Evolutionary conservation across 352 stramenopile genomes (phyloP).

Genomic region (Phytophthora melonis): DNA sequence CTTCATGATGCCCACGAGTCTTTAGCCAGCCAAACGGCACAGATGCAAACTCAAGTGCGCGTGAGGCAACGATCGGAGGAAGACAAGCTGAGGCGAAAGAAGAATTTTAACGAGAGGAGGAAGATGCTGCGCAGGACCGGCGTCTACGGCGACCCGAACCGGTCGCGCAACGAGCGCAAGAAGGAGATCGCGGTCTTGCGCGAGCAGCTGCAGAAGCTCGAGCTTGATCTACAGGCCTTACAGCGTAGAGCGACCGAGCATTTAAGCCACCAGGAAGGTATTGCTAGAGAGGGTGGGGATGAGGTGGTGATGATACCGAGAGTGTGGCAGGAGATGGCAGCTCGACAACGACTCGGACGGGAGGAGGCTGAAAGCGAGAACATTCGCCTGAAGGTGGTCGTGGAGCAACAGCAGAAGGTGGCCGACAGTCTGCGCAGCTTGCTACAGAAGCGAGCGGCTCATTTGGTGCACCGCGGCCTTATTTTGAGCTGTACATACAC

Average conservation of each 20-base stretch:
- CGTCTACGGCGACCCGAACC: constrained; percentile 7
- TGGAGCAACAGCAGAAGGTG: constrained; percentile 1
- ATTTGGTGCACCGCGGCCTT: neutral
- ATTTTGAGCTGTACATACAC: neutral
- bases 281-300: neutral
- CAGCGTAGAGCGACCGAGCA: neutral
- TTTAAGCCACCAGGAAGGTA: neutral
- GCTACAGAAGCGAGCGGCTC: constrained; percentile 3
- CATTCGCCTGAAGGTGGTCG: neutral
- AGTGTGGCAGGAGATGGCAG: constrained; percentile 4
- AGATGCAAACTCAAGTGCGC: neutral
- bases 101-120: neutral
- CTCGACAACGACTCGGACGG: neutral
- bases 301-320: neutral
- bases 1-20: neutral
- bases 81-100: neutral
- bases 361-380: constrained; percentile 3
- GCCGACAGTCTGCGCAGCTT: constrained; percentile 1
- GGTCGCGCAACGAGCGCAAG: constrained; percentile 1
- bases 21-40: neutral
- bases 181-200: constrained; percentile 5
- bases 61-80: neutral
- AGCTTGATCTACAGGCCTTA: neutral
- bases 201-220: constrained; percentile 1
- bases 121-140: constrained; percentile 1